Conservation (phyloP, 2,329 filamentous ascomycete species). For the Ophiostoma sp. region DNA sequence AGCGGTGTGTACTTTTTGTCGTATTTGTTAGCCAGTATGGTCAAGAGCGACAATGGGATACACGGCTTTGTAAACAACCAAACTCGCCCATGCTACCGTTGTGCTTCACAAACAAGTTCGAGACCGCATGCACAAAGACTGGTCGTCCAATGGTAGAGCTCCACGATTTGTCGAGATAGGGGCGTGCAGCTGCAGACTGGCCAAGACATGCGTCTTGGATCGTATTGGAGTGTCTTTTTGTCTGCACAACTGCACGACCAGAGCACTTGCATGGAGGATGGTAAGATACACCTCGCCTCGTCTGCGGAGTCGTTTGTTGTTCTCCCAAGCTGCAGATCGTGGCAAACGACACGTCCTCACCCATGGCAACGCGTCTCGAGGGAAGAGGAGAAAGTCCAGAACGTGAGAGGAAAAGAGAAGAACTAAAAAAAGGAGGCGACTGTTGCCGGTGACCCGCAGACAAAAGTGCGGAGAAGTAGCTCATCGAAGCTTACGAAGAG, state of each 20-base stretch:
- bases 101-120: neutral
- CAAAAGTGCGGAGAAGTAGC: conserved; percentile 10
- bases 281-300: no score
- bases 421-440: neutral
- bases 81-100: neutral
- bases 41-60: neutral
- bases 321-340: neutral
- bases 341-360: neutral
- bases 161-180: conserved; percentile 22
- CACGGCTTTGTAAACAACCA: no score
- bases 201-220: neutral
- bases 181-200: conserved; percentile 8
- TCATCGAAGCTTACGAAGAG: conserved; percentile 4
- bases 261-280: no score
- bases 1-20: neutral
- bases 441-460: neutral
- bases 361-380: conserved; percentile 10
- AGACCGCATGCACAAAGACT: conserved; percentile 12
- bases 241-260: neutral
- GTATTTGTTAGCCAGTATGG: neutral
- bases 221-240: neutral
- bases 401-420: neutral
- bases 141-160: conserved; percentile 23
- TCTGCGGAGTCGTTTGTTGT: neutral
- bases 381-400: neutral